These are phyloP conservation scores for Pholiota conissans DNA, from an alignment of 768 basidiomycete species.

Conservation along the genomic window DNA sequence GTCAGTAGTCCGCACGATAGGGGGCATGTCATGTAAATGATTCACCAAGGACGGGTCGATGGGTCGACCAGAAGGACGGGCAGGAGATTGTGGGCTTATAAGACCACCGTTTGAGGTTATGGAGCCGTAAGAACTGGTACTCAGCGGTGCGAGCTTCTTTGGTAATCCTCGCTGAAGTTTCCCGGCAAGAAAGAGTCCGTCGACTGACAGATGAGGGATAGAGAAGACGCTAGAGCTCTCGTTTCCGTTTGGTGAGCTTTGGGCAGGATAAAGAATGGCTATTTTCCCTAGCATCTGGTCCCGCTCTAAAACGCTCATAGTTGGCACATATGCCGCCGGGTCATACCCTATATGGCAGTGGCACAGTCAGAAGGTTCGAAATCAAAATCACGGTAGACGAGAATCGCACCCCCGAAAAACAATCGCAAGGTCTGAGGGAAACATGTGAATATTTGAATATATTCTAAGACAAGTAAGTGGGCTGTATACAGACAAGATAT, in stretches of 20 bases:
- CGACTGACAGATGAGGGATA: slow-evolving; percentile 53
- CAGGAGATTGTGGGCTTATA: slow-evolving; percentile 66
- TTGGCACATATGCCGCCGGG: slow-evolving; percentile 54
- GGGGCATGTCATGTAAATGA: slow-evolving; percentile 7
- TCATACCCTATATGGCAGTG: slow-evolving; percentile 47
- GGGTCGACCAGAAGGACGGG: slow-evolving; percentile 40
- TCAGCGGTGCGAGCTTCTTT: slow-evolving; percentile 48
- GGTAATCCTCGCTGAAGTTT: slow-evolving; percentile 29
- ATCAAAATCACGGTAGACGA: neutral
- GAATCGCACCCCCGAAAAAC: slow-evolving; percentile 62
- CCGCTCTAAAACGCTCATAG: slow-evolving; percentile 54
- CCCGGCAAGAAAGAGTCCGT: slow-evolving; percentile 47
- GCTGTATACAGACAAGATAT: neutral
- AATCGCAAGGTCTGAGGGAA: slow-evolving; percentile 75
- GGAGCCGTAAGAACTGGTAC: slow-evolving; percentile 41
- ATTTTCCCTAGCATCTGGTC: slow-evolving; percentile 69
- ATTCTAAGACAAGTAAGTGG: slow-evolving; percentile 39
- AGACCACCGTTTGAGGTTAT: slow-evolving; percentile 59
- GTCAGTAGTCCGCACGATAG: slow-evolving; percentile 9
- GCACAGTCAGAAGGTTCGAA: slow-evolving; percentile 6
- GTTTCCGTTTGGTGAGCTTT: slow-evolving; percentile 32
- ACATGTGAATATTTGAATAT: slow-evolving; percentile 66
- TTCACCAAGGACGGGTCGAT: slow-evolving; percentile 69
- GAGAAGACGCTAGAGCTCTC: slow-evolving; percentile 44
- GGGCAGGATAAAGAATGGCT: slow-evolving; percentile 55